Evolutionary conservation across 2,329 filamentous ascomycete species (phyloP).

Genomic region (Aureobasidium sp.): DNA sequence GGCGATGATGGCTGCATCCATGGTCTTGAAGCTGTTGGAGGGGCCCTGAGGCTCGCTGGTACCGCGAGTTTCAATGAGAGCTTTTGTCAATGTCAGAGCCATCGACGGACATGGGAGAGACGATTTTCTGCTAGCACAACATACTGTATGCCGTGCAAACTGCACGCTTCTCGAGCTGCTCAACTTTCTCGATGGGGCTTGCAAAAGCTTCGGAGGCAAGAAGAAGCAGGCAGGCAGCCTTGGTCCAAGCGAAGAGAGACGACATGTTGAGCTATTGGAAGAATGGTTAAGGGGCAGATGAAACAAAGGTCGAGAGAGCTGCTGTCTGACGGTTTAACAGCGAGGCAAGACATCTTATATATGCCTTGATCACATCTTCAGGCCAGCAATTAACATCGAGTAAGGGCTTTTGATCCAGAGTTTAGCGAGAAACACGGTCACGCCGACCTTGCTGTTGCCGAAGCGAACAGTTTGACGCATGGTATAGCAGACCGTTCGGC

Average conservation of each 20-base stretch:
- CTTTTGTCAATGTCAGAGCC: neutral
- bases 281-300: neutral
- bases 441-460: neutral
- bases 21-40: slow-evolving; percentile 26
- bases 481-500: neutral
- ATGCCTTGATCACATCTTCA: neutral
- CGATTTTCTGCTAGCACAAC: neutral
- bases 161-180: neutral
- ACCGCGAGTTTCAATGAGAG: slow-evolving; percentile 23
- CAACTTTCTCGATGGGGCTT: neutral
- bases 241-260: neutral
- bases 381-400: neutral
- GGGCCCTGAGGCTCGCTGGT: slow-evolving; percentile 20
- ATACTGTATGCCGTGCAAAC: slow-evolving; percentile 4
- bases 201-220: neutral
- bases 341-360: neutral
- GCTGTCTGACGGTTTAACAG: neutral
- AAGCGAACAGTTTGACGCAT: neutral
- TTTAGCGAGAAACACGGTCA: neutral
- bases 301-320: neutral
- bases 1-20: slow-evolving; percentile 24
- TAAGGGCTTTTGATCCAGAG: too few relatives aligned
- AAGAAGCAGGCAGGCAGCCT: neutral
- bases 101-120: neutral
- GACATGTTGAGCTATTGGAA: neutral